Evolutionary conservation across 441 rosid species (phyloP), one percentile per base, ranked within the genome.

Genomic region (Eutrema salsugineum): DNA sequence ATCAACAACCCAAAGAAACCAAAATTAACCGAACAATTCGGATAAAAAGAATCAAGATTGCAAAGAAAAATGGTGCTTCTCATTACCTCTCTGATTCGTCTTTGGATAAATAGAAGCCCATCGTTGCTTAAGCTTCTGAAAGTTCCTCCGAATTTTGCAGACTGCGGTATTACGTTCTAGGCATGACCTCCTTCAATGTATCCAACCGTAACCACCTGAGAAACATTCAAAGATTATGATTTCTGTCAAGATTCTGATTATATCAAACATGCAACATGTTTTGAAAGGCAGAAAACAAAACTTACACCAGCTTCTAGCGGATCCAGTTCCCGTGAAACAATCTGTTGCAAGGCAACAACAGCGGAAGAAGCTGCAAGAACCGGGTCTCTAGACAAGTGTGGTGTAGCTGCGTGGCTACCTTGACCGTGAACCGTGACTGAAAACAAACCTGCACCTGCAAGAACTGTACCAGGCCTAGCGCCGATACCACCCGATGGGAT

Each of bases 251-350:
- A 22, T 15, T 46, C 22, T 46, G 65, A 17, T 36, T 38, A n/a
- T 4, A 14, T 46, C 28, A 36, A 44, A 43, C 43, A 59, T 15
- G 20, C n/a, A n/a, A n/a, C n/a, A 51, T 42, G 56, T 15, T 54
- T 49, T 9, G n/a, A 8, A 15, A 44, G 35, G 27, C 3, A n/a
- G 27, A 11, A 32, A 43, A 2, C 60, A 64, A 64, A 49, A 71
- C 77, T 70, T 79, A 90, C 97, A 84, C 83, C 66, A 32, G 90
- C 83, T 39, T 87, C 93, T 4, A 91, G 86, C 14, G 98, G 97
- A 71, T 93, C 88, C 30, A 85, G 80, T 68, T 93, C 96, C 16
- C 94, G 77, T 0, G 96, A 89, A 72, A 89, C 76, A 46, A 93
- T 83, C 44, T 79, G 90, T 70, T 89, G 97, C 24, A 91, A 83